phyloP scores from a whole-genome alignment of 768 basidiomycete species.

The Suillus spraguei region DNA sequence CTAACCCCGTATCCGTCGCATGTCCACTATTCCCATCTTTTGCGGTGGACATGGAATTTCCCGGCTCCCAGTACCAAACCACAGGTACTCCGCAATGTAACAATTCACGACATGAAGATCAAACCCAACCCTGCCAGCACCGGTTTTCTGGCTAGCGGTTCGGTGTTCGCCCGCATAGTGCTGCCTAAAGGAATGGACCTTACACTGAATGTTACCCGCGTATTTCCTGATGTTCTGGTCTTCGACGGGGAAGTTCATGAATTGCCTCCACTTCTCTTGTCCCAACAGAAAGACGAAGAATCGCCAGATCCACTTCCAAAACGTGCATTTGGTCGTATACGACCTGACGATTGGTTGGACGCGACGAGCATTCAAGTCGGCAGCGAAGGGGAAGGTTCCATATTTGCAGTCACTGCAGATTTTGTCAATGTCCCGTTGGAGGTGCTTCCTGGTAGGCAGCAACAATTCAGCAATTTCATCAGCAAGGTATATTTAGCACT shows the following conservation, averaged over 20 bases:
- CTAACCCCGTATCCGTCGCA: constrained; percentile 60
- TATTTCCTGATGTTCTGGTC: constrained; percentile 77
- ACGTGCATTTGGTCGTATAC: constrained; percentile 74
- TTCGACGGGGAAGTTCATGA: constrained; percentile 71
- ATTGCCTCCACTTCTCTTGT: constrained; percentile 6
- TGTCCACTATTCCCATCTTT: constrained; percentile 56
- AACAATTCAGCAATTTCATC: constrained; percentile 75
- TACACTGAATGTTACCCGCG: constrained; percentile 58
- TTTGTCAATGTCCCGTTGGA: constrained; percentile 76
- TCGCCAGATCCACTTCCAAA: constrained; percentile 70
- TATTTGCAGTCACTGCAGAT: constrained; percentile 61
- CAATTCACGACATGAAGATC: constrained; percentile 76
- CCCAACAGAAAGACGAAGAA: constrained; percentile 39
- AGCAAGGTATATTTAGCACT: constrained; percentile 55
- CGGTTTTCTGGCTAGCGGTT: constrained; percentile 67
- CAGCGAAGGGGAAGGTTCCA: constrained; percentile 50
- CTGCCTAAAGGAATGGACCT: constrained; percentile 72
- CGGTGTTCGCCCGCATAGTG: constrained; percentile 63
- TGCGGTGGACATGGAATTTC: constrained; percentile 51
- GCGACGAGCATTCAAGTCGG: constrained; percentile 45
- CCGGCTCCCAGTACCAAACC: constrained; percentile 69
- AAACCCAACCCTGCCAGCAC: constrained; percentile 41
- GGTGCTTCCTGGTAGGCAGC: constrained; percentile 77
- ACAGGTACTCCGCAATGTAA: constrained; percentile 67
- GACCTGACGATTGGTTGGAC: constrained; percentile 68